Percentiles rank a stretch among this genome's conserved stretches.
phyloP scores from a whole-genome alignment of 2,329 filamentous ascomycete genomes.

The Diplodia corticola region DNA sequence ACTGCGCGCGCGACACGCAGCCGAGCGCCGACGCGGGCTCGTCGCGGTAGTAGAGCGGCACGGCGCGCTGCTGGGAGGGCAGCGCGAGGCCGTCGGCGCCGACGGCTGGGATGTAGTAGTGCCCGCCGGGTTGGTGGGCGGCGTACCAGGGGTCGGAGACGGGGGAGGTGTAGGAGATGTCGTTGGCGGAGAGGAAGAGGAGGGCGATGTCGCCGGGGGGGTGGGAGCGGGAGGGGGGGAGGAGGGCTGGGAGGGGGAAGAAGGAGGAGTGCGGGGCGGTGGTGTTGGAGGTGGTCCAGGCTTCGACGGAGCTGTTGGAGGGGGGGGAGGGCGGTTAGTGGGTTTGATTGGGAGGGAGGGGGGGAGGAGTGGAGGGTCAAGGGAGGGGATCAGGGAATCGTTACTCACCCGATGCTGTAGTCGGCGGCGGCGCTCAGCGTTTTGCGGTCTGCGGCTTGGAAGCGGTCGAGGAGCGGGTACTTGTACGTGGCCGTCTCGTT shows the following conservation, averaged over 20 bases:
- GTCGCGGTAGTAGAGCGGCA: slow-evolving; percentile 5
- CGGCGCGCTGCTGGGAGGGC: no score
- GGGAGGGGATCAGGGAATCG: no score
- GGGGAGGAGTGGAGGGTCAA: no score
- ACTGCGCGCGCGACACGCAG: slow-evolving; percentile 19
- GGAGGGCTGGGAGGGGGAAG: slow-evolving; percentile 32
- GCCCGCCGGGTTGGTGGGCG: slow-evolving; percentile 24
- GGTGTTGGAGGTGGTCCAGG: neutral
- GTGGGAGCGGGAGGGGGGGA: slow-evolving; percentile 27
- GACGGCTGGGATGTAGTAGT: neutral
- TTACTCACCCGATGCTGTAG: neutral
- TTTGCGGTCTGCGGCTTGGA: neutral
- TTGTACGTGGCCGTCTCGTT: slow-evolving; percentile 2
- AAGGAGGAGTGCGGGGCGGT: neutral
- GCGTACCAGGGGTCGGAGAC: slow-evolving; percentile 36
- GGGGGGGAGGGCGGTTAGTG: neutral
- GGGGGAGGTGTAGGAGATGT: slow-evolving; percentile 29
- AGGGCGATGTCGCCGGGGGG: slow-evolving; percentile 30
- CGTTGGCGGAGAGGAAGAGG: slow-evolving; percentile 34
- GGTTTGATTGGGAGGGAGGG: neutral
- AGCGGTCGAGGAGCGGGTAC: neutral
- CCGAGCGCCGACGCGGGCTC: slow-evolving; percentile 20
- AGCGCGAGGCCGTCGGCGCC: neutral
- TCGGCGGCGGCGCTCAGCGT: neutral
- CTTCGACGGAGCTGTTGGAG: neutral